Evolutionary conservation across 1,284 basidiomycete species (phyloP).

Genomic region (Cryptococcus deneoformans): DNA sequence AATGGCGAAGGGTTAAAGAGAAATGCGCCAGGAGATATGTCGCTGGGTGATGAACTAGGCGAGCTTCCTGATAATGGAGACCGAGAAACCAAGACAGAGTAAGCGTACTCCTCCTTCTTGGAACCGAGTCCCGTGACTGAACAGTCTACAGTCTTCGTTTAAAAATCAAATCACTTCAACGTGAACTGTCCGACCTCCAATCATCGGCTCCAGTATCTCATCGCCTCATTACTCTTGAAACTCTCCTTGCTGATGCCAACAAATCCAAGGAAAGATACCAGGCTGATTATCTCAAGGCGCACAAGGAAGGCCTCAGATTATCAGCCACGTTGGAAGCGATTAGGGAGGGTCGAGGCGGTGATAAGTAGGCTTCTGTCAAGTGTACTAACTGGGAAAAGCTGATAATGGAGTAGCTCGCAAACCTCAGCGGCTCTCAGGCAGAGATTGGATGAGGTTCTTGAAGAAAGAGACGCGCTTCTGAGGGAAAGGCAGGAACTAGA

Average conservation of each 20-base stretch:
- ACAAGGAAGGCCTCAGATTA: constrained; percentile 76
- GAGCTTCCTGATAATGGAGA: constrained; percentile 49
- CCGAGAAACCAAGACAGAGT: constrained; percentile 79
- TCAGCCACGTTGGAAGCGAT: constrained; percentile 85
- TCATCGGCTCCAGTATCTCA: constrained; percentile 67
- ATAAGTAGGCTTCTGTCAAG: background rate
- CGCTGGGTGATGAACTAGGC: constrained; percentile 50
- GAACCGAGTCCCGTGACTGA: background rate
- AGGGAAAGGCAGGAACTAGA: constrained; percentile 51
- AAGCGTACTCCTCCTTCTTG: constrained; percentile 5
- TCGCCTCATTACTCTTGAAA: constrained; percentile 77
- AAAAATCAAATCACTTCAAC: constrained; percentile 73
- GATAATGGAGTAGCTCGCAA: constrained; percentile 60
- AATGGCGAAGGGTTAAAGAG: constrained; percentile 3
- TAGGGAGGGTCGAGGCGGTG: constrained; percentile 48
- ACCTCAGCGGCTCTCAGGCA: constrained; percentile 83
- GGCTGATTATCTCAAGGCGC: constrained; percentile 77
- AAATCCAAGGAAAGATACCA: constrained; percentile 87
- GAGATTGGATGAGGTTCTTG: constrained; percentile 80
- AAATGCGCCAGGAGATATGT: background rate
- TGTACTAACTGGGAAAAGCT: background rate
- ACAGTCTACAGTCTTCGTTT: constrained; percentile 61
- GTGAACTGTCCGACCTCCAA: constrained; percentile 71
- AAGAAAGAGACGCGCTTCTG: constrained; percentile 70
- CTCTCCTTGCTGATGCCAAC: constrained; percentile 84